Base-by-base conservation (phyloP, 768 basidiomycete genomes). In the Sutorius australiensis region DNA sequence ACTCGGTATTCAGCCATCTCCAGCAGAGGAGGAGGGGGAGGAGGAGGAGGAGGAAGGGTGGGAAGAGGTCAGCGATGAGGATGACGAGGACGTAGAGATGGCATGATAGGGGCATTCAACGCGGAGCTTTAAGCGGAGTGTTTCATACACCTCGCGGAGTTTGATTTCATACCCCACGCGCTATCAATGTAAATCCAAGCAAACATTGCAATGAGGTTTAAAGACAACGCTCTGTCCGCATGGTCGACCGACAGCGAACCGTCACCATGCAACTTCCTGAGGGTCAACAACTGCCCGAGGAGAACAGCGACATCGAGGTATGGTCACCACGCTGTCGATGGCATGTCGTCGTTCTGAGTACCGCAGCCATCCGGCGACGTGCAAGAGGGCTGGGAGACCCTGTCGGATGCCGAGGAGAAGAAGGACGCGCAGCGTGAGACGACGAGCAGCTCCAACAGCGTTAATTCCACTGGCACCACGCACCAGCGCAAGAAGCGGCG, bases 1-100 rank as follows among this genome's bases (percentile, higher is more conserved):
- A 6, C 69, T 82, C 40, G 90, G 91, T 1, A 78, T 95, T 36
- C 71, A 78, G 19, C 70, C 84, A 0, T 85, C 85, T 9, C 77
- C 82, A 0, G 67, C 77, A 12, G 81, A 75, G 6, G 73, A 68
- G 17, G 80, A 45, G 1, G 48, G 72, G 2, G 80, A 70, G 5
- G 63, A 60, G 3, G 78, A 72, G 2, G 80, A 70, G 5, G 63
- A 60, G 3, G 78, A 72, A 5, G 86, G 74, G 21, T 85, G 81
- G 75, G 87, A 83, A 54, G 86, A 84, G 41, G 79, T 73, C 19
- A 82, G 83, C 32, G 85, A 84, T 57, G 74, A 71, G 0, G 74
- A 68, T 4, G 77, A 79, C 57, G 73, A 70, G 12, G 83, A 85
- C 60, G 75, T 82, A 14, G 81, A 83, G 46, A 84, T 84, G 83